Conservation (phyloP, 805 yeast genomes). For the Komagataella mondaviorum region DNA sequence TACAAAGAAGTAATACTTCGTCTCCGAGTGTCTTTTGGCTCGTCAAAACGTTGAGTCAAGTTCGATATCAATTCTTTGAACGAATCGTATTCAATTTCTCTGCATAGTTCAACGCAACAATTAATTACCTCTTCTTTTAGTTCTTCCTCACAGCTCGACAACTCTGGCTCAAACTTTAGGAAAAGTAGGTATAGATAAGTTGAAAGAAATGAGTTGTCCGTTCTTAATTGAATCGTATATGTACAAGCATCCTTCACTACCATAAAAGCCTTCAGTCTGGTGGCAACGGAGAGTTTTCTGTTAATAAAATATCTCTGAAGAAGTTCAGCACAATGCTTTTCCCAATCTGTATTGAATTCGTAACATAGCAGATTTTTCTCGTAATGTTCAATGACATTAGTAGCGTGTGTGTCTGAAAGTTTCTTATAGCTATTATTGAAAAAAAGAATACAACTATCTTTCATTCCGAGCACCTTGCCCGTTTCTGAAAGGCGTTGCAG, state of each 20-base stretch:
- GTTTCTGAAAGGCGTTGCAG: conserved; percentile 1
- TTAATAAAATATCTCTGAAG: conserved; percentile 29
- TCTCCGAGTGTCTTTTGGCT: background rate
- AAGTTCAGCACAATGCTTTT: conserved; percentile 26
- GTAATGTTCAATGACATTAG: conserved; percentile 33
- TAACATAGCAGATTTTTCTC: conserved; percentile 37
- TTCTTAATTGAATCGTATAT: conserved; percentile 6
- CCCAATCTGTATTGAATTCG: conserved; percentile 39
- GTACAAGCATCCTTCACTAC: conserved; percentile 12
- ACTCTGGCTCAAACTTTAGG: conserved; percentile 9
- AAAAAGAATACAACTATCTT: conserved; percentile 5
- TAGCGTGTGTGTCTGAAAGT: conserved; percentile 8
- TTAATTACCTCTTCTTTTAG: background rate
- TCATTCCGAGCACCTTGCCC: conserved; percentile 2
- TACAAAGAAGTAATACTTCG: conserved; percentile 7
- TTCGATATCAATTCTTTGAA: background rate
- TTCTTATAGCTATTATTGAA: conserved; percentile 8
- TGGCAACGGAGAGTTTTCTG: conserved; percentile 9
- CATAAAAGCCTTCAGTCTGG: conserved; percentile 18
- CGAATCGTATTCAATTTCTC: background rate
- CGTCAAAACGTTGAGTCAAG: background rate
- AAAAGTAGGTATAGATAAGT: conserved; percentile 4
- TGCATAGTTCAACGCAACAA: background rate
- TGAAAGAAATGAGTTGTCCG: conserved; percentile 1
- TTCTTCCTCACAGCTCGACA: background rate